A percentile compares a stretch with the other conserved stretches of the same genome.
Evolutionary conservation across 2,329 filamentous ascomycete species (phyloP).

Genomic region (Colletotrichum simmondsii): DNA sequence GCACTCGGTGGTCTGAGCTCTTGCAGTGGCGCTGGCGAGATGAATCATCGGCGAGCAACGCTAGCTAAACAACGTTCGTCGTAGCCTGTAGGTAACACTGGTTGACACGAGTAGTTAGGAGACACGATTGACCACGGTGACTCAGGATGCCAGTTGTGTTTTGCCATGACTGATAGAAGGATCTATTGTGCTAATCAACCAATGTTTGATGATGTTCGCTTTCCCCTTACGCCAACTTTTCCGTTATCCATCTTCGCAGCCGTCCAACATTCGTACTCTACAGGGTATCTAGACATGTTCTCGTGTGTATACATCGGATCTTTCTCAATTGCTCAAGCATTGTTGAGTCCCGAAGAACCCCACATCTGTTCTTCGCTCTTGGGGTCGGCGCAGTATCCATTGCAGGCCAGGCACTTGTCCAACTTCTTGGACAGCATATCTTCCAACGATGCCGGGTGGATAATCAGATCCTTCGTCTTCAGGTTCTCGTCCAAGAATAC

Average conservation of each 20-base stretch:
- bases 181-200: neutral
- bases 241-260: neutral
- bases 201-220: neutral
- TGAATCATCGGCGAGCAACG: slow-evolving; percentile 22
- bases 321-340: slow-evolving; percentile 2
- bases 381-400: slow-evolving; percentile 29
- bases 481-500: slow-evolving; percentile 33
- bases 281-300: slow-evolving; percentile 29
- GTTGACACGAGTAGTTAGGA: too few relatives aligned
- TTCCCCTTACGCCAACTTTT: neutral
- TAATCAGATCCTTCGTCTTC: slow-evolving; percentile 39
- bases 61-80: neutral
- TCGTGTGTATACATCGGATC: neutral
- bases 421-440: slow-evolving; percentile 34
- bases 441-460: slow-evolving; percentile 24
- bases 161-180: neutral
- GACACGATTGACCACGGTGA: neutral
- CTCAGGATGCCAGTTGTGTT: neutral
- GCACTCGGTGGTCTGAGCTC: neutral
- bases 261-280: slow-evolving; percentile 7
- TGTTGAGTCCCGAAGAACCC: slow-evolving; percentile 4
- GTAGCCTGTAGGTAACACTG: neutral
- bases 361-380: slow-evolving; percentile 18
- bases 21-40: neutral
- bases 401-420: slow-evolving; percentile 30